Base-by-base conservation (phyloP, 2,329 filamentous ascomycete genomes). In the Aspergillus niger region DNA sequence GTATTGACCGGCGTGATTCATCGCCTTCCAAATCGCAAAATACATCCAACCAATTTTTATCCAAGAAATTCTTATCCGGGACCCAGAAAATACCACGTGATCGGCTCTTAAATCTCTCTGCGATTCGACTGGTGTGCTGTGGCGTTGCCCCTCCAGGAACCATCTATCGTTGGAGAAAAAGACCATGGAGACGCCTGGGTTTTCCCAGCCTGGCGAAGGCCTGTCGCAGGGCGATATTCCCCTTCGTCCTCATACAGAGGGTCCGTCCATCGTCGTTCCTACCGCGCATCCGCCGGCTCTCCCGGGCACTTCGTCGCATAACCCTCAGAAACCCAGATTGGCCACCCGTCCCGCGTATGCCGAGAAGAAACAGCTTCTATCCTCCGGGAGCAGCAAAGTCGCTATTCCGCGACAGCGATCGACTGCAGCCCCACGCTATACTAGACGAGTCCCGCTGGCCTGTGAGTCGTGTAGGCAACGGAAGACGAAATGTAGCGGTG, bases 401-500 rank as follows among this genome's bases (percentile, higher is more conserved):
- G 69, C 72, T 2, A 75, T 75, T 8, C 73, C 73, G 28, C 67
- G 73, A 22, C 67, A 71, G 57, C 66, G 63, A 5, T 55, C 64
- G 10, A 50, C 17, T 4, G 59, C 55, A 11, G 57, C 59, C 36
- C 59, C 62, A 26, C 63, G 65, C 43, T 67, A 67, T 58, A 67
- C 65, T 60, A 68, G 71, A 36, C 72, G 73, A 24, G 72, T 74
- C 30, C 68, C 72, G n/a, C 63, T 72, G 48, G 77, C 78, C 13
- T 80, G 78, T 52, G 75, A 79, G 65, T 74, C 76, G 20, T 80
- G 78, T 59, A 71, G 75, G 13, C 70, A 72, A 50, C 69, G 77
- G 17, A 80, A 80, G 64, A 78, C 73, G n/a, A 80, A 79, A 67
- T 80, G 78, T 63, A 76, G 73, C 58, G 78, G 78, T 8, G 75